Percentiles rank a stretch among this genome's conserved stretches.
Conservation (phyloP, 2,329 filamentous ascomycete genomes). For the Colletotrichum sp. region DNA sequence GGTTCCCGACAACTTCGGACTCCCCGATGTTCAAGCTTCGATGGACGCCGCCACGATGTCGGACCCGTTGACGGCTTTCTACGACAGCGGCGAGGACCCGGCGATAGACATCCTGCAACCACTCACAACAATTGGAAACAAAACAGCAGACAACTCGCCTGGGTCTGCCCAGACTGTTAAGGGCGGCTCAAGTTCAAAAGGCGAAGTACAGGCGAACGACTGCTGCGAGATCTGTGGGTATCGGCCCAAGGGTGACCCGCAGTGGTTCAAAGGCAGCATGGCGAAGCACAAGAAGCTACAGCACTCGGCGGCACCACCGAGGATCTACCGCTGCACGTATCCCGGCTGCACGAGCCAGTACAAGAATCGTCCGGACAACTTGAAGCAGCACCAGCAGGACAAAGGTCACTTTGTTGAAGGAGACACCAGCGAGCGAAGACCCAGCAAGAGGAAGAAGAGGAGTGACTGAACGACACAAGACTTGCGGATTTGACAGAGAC, state of each 20-base stretch:
- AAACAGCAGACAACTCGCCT: not conserved
- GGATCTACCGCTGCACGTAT: constrained; percentile 57
- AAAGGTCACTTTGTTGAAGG: constrained; percentile 58
- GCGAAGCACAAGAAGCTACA: constrained; percentile 61
- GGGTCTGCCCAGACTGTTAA: not conserved
- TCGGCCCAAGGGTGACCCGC: constrained; percentile 58
- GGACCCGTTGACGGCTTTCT: not conserved
- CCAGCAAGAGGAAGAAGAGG: constrained; percentile 52
- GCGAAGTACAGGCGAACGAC: constrained; percentile 47
- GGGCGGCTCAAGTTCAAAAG: constrained; percentile 28
- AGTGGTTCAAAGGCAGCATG: constrained; percentile 64
- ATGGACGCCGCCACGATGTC: not conserved
- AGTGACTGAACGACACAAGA: constrained; percentile 19
- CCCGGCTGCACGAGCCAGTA: constrained; percentile 60
- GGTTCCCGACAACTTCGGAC: not conserved
- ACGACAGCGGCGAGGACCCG: not conserved
- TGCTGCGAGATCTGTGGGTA: constrained; percentile 59
- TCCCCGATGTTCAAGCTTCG: not conserved
- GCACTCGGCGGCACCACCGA: constrained; percentile 52
- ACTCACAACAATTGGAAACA: not conserved
- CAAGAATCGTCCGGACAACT: constrained; percentile 59
- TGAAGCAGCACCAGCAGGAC: constrained; percentile 60
- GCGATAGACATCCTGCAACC: not conserved
- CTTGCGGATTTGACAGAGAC: not conserved
- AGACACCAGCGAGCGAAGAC: constrained; percentile 36